These are phyloP conservation scores for Ceriops decandra DNA, from an alignment of 345 rosid genomes.

Conservation along the genomic window DNA sequence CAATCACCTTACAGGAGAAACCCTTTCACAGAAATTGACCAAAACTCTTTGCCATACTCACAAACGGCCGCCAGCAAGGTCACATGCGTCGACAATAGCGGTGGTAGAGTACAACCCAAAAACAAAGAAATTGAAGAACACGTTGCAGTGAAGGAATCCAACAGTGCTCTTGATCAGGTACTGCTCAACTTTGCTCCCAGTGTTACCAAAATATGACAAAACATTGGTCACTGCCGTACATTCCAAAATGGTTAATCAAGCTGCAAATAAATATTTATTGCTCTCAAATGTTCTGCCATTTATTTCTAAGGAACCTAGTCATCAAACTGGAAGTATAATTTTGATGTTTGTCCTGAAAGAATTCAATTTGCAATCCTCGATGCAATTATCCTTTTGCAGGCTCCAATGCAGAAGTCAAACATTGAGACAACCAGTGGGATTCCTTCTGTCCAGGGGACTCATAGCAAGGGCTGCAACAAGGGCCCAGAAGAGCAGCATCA, in stretches of 20 bases:
- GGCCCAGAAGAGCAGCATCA: constrained; percentile 31
- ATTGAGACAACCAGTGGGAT: constrained; percentile 24
- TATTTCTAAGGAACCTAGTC: too few relatives aligned
- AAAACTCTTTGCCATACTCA: constrained; percentile 44
- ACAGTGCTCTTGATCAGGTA: constrained; percentile 35
- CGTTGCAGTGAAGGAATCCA: constrained; percentile 28
- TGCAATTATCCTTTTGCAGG: constrained; percentile 8
- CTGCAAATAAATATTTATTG: too few relatives aligned
- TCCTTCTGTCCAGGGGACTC: constrained; percentile 28
- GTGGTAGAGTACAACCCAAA: constrained; percentile 25
- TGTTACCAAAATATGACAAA: too few relatives aligned
- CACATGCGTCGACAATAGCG: constrained; percentile 17
- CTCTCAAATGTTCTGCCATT: too few relatives aligned
- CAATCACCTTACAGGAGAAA: constrained; percentile 74
- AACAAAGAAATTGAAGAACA: constrained; percentile 28
- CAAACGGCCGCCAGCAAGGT: constrained; percentile 33
- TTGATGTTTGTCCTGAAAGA: too few relatives aligned
- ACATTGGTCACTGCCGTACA: too few relatives aligned
- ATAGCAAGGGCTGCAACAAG: constrained; percentile 22
- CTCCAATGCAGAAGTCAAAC: constrained; percentile 34
- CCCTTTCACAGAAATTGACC: constrained; percentile 64
- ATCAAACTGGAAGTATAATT: too few relatives aligned
- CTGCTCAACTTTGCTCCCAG: not conserved
- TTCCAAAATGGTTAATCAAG: too few relatives aligned
- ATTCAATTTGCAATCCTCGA: not conserved